Evolutionary conservation across 306 rosid species (phyloP).

Genomic region (Crotalaria pallida): DNA sequence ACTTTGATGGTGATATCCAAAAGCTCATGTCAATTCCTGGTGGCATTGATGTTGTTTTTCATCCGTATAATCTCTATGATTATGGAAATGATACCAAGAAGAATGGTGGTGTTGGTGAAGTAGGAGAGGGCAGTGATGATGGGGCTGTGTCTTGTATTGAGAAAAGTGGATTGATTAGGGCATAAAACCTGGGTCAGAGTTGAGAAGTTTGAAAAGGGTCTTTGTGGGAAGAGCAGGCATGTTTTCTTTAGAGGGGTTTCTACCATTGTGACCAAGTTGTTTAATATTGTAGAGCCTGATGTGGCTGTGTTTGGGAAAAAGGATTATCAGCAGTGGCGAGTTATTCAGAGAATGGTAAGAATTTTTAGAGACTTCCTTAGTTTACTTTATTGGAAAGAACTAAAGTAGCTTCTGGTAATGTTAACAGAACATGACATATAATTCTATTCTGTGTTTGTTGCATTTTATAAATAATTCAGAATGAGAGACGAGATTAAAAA

Average conservation of each 20-base stretch:
- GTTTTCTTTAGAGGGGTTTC: constrained; percentile 86
- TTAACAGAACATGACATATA: no score
- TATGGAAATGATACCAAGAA: constrained; percentile 15
- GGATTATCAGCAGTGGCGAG: constrained; percentile 87
- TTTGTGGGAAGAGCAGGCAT: constrained; percentile 85
- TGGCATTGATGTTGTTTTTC: constrained; percentile 69
- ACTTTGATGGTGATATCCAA: constrained; percentile 55
- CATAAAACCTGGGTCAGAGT: constrained; percentile 86
- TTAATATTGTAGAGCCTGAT: constrained; percentile 86
- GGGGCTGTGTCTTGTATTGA: constrained; percentile 57
- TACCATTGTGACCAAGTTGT: constrained; percentile 78
- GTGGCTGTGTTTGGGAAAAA: constrained; percentile 86
- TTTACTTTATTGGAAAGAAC: not conserved
- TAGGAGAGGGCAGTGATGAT: not conserved
- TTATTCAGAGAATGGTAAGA: constrained; percentile 68
- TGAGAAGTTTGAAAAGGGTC: constrained; percentile 65
- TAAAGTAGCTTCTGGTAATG: no score
- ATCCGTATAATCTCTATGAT: constrained; percentile 62
- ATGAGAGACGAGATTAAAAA: no score
- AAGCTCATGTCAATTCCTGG: constrained; percentile 58
- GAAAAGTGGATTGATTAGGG: constrained; percentile 36
- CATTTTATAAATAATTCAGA: no score
- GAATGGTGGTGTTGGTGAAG: not conserved
- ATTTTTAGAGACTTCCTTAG: not conserved
- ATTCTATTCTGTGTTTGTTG: no score